phyloP scores from a whole-genome alignment of 768 basidiomycete genomes.

The Mycena filopes region DNA sequence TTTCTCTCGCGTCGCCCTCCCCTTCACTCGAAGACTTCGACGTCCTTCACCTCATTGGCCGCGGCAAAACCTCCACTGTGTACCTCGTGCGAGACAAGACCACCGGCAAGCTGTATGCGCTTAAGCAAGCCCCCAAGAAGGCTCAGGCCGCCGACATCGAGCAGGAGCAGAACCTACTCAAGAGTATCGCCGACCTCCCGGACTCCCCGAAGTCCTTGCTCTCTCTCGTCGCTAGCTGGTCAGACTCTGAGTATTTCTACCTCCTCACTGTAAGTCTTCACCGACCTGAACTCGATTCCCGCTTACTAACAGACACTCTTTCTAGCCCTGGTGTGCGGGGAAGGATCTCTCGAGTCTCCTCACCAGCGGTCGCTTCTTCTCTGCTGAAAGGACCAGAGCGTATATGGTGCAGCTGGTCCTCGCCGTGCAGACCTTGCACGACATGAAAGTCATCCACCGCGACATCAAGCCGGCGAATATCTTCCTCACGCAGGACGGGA shows the following conservation, averaged over 20 bases:
- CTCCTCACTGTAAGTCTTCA: constrained; percentile 1
- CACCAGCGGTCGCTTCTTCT: not conserved
- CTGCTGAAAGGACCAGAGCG: not conserved
- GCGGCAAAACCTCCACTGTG: constrained; percentile 20
- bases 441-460: not conserved
- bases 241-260: not conserved
- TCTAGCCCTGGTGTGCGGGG: not conserved
- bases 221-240: not conserved
- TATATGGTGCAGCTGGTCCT: constrained; percentile 1
- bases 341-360: not conserved
- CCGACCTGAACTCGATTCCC: constrained; percentile 32
- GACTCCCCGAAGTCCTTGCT: not conserved
- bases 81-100: constrained; percentile 32
- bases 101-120: constrained; percentile 22
- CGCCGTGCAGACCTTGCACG: not conserved
- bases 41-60: not conserved
- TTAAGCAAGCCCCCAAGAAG: constrained; percentile 37
- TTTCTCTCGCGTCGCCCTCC: not conserved
- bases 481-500: too few species aligned
- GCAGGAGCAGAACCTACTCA: constrained; percentile 2
- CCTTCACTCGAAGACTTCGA: not conserved
- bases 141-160: not conserved
- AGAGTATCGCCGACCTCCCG: not conserved
- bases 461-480: too few species aligned
- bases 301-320: constrained; percentile 7